Conservation (phyloP, 225 moss, liverwort and hornwort genomes). For the Takakia lepidozioides region DNA sequence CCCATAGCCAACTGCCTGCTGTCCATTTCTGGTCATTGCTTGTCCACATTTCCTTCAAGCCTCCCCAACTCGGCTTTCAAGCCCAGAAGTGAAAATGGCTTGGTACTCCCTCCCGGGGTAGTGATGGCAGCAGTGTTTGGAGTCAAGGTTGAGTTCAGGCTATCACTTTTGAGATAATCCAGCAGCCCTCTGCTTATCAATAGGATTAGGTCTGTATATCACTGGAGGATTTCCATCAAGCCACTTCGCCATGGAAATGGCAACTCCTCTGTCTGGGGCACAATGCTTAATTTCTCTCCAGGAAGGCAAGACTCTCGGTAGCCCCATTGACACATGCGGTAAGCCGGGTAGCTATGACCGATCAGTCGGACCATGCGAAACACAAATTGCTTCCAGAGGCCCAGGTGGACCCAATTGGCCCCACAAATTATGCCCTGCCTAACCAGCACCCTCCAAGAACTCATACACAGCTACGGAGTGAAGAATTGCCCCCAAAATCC, state of each 20-base stretch:
- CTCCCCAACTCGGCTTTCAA: not conserved
- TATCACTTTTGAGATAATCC: conserved; percentile 5
- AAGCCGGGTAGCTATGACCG: not conserved
- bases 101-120: not conserved
- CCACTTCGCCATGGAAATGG: conserved; percentile 1
- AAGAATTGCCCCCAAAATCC: not conserved
- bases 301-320: not conserved
- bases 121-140: not conserved
- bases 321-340: not conserved
- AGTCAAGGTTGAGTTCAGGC: not conserved
- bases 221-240: not conserved
- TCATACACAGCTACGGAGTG: conserved; percentile 1
- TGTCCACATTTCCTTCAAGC: not conserved
- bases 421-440: conserved; percentile 1
- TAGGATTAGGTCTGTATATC: not conserved
- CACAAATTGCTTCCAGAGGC: conserved; percentile 13
- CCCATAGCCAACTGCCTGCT: not conserved
- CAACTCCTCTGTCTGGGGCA: not conserved
- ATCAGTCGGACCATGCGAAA: conserved; percentile 3
- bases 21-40: not conserved
- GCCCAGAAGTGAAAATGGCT: not conserved
- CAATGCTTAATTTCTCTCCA: not conserved
- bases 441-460: conserved; percentile 14
- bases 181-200: not conserved
- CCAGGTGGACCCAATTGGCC: conserved; percentile 10